Evolutionary conservation across 2,329 filamentous ascomycete species (phyloP), one percentile per base, ranked within the genome.

Genomic region (Curvularia sp.): DNA sequence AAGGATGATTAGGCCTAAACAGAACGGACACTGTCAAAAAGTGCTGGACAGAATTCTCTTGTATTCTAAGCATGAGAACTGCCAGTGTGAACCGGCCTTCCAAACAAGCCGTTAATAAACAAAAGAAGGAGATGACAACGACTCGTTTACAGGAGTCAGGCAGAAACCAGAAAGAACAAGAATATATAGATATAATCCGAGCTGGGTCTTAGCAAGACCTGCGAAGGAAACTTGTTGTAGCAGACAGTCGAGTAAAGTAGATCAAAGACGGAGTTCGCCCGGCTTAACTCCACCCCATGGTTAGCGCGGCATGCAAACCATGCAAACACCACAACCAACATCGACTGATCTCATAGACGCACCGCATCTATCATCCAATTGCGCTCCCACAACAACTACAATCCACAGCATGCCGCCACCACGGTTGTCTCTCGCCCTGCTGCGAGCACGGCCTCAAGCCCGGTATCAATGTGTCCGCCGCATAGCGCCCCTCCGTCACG

Each of bases 381-480:
- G 52, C 57, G 42, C 46, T 30, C 42, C 52, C 50, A 56, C 30
- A 47, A 41, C 53, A 53, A 41, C 27, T 30, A 9, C 38, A 45
- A 43, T 19, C 12, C 49, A 18, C 56, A 67, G 50, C 53, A 74
- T 74, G 72, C 65, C 65, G 49, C 70, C 72, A 28, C 71, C 66
- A 58, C 66, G 71, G 53, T 64, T 73, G 15, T 56, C 60, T 0
- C 48, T 61, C 21, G 53, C 69, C 3, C 30, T 74, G 6, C 53
- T 73, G 15, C 71, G 70, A 32, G 57, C 66, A n/a, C 69, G 65
- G 27, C 55, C 68, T 28, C 65, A 69, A 50, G 27, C 53, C 21
- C 57, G 61, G 15, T 47, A 59, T 46, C 71, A 69, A 67, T 70
- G 60, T 46, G 60, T 74, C 12, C 69, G 66, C 27, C 61, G 66